A percentile compares a stretch with the other conserved stretches of the same genome.
Evolutionary conservation across 1,284 basidiomycete species (phyloP).

Genomic region (Puccinia triticina): DNA sequence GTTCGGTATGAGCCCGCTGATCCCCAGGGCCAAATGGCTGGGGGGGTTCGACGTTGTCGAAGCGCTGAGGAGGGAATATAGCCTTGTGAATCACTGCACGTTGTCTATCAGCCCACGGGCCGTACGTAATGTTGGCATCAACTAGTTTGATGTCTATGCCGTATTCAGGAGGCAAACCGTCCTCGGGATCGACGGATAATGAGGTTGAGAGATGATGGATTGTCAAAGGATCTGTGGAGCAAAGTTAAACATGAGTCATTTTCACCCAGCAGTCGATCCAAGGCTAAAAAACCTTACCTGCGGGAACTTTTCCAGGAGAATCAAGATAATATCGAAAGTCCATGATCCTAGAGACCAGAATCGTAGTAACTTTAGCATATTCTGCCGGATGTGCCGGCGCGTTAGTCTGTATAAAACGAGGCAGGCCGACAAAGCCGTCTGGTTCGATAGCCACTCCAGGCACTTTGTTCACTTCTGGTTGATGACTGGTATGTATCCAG

Average conservation of each 20-base stretch:
- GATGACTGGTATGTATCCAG: constrained; percentile 41
- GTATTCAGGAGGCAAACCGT: constrained; percentile 86
- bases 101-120: constrained; percentile 92
- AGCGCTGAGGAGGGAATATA: constrained; percentile 78
- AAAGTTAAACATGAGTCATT: constrained; percentile 8
- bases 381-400: constrained; percentile 63
- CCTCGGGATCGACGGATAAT: constrained; percentile 62
- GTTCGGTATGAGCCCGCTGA: constrained; percentile 73
- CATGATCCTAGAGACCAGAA: constrained; percentile 74
- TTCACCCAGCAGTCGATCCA: background rate
- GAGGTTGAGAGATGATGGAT: constrained; percentile 54
- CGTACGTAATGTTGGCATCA: constrained; percentile 76
- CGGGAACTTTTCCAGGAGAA: constrained; percentile 61
- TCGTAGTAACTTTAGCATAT: constrained; percentile 81
- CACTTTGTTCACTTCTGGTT: constrained; percentile 56
- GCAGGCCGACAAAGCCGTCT: constrained; percentile 61
- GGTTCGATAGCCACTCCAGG: constrained; percentile 61
- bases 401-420: constrained; percentile 54
- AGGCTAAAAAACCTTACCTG: background rate
- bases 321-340: constrained; percentile 84
- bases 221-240: background rate
- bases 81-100: constrained; percentile 74
- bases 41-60: constrained; percentile 69
- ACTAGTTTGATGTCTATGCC: constrained; percentile 79
- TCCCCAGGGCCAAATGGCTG: constrained; percentile 72